Base-by-base conservation (phyloP, 2,329 filamentous ascomycete species). In the Botrytis byssoidea region DNA sequence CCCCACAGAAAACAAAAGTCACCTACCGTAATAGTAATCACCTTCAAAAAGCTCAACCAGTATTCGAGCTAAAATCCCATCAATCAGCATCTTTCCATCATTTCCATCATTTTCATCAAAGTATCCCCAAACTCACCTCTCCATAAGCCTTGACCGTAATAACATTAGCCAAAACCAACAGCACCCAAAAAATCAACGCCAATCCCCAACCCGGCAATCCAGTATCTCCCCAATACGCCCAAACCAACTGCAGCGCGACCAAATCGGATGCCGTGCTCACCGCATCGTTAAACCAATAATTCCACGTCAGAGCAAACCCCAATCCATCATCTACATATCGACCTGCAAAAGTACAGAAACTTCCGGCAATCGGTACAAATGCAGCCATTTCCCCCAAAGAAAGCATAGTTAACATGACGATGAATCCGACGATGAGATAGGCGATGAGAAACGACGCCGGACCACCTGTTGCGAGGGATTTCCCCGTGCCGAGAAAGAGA, bases 251-350 rank as follows among this genome's bases (percentile, higher is more conserved):
- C 48, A 89, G 79, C 0, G 88, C 85, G 32, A 91, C 87, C 40
- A 91, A 81, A 81, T 92, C 89, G 0, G 88, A 84, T 0, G 89
- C 89, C 1, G 86, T 88, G 0, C 85, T 86, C 0, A 89, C 86
- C 1, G 89, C 89, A 81, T 91, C 88, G 79, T 91, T 91, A 77
- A 91, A 90, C 89, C 89, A 91, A 80, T 88, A 88, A 76, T 88
- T 89, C 87, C 86, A 80, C 0, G 86, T 88, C 44, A 88, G 79
- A 4, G 86, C 86, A 75, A 88, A 88, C 1, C 86, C 86, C 75
- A 87, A 85, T 1, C 86, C 84, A 77, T 87, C 85, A 76, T 88
- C 86, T 18, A 88, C 84, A 73, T 86, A 88, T 65, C 86, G 84
- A 16, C 85, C 85, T 25, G 87, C 86, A 82, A 86, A 88, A 4